phyloP scores from a whole-genome alignment of 352 stramenopile species.

The Globisporangium emineosum region DNA sequence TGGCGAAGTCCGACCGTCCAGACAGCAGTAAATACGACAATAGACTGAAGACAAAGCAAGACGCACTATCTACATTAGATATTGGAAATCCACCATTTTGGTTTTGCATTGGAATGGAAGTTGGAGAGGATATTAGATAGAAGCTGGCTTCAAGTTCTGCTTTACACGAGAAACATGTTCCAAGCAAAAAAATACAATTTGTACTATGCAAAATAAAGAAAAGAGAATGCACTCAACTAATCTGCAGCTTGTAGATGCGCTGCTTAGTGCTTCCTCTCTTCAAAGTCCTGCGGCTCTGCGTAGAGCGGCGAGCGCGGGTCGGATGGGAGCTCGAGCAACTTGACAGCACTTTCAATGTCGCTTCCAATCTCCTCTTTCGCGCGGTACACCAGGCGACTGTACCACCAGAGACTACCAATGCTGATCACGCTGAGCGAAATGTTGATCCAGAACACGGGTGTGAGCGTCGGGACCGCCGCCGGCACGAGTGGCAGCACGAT shows the following conservation, averaged over 20 bases:
- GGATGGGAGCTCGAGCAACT: slow-evolving; percentile 9
- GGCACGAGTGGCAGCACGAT: slow-evolving; percentile 62
- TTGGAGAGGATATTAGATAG: background rate
- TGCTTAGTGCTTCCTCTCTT: slow-evolving; percentile 22
- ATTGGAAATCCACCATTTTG: background rate
- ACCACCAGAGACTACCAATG: slow-evolving; percentile 60
- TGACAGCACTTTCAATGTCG: slow-evolving; percentile 15
- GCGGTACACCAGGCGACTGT: slow-evolving; percentile 50
- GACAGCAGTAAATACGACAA: slow-evolving; percentile 8
- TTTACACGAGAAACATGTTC: no score
- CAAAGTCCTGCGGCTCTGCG: slow-evolving; percentile 19
- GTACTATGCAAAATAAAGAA: background rate
- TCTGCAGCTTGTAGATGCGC: background rate
- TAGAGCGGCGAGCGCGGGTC: slow-evolving; percentile 8
- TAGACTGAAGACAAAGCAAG: background rate
- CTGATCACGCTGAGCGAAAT: slow-evolving; percentile 56
- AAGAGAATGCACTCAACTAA: background rate
- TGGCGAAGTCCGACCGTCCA: slow-evolving; percentile 42
- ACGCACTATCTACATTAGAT: background rate
- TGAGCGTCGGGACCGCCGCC: slow-evolving; percentile 60
- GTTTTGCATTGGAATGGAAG: background rate
- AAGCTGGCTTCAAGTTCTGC: background rate
- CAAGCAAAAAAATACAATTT: slow-evolving; percentile 11
- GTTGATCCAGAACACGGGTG: slow-evolving; percentile 77
- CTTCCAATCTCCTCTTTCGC: slow-evolving; percentile 19